Evolutionary conservation across 2,329 filamentous ascomycete genomes (phyloP), one percentile per base, ranked within the genome.

Genomic region (Alternaria burnsii): DNA sequence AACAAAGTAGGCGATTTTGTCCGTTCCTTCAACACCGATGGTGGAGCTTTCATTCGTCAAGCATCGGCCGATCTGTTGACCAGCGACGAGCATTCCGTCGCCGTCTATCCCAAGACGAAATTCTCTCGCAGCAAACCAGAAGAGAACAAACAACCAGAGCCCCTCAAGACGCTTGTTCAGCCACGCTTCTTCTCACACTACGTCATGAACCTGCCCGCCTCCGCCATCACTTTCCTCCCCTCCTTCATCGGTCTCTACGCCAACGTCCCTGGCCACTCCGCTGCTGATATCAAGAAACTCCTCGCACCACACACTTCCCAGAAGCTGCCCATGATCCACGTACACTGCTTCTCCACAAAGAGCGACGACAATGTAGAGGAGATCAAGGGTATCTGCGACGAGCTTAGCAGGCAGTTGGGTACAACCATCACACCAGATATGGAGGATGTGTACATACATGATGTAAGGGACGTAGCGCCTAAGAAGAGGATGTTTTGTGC

Each of bases 401-500:
- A 89, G 52, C 85, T 95, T 42, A 87, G 86, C 2, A 76, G 84
- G 65, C 84, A 88, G 65, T 78, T 94, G 40, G 85, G 85, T 1
- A 84, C 84, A 62, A 80, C 82, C 4, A 85, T 93, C 71, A 85
- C 81, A 38, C 77, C 84, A 0, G 81, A 88, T 61, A 88, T 91
- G 60, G 77, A 83, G 6, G 86, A 86, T 40, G 78, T 88, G 16
- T 77, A 82, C 30, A 82, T 90, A 6, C 81, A 81, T 58, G 86
- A 88, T 76, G 93, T 98, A 34, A 86, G 95, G 66, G 89, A 96
- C 68, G 95, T 99, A 56, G 92, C 93, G 59, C 95, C 95, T 5
- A 90, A 92, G 73, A 99, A 99, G 84, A 87, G 91, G 75, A 97
- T 97, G 94, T 98, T 94, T 79, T 98, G 95, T 78, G 94, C 93